These are phyloP conservation scores for Torrubiellomyces zombiae DNA, from an alignment of 2,329 filamentous ascomycete species.

Conservation along the genomic window DNA sequence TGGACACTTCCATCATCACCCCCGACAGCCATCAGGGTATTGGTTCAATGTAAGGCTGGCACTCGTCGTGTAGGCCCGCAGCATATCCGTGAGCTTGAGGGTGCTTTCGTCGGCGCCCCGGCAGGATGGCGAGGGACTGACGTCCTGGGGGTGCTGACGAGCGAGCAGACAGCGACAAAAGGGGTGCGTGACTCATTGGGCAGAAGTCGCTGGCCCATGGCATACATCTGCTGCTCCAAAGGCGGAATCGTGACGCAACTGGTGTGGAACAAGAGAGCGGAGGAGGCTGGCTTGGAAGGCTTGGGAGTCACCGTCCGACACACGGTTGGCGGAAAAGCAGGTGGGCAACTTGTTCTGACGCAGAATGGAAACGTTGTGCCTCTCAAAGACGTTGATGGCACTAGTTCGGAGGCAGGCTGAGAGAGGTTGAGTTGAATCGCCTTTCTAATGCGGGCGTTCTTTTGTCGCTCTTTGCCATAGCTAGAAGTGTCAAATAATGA, in stretches of 20 bases:
- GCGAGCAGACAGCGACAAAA: conserved; percentile 53
- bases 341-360: conserved; percentile 32
- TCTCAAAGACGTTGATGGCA: too few species aligned
- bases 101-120: conserved; percentile 59
- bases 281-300: conserved; percentile 44
- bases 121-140: conserved; percentile 49
- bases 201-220: conserved; percentile 52
- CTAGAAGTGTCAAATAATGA: too few species aligned
- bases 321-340: conserved; percentile 10
- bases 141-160: conserved; percentile 56
- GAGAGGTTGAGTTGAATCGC: too few species aligned
- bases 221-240: conserved; percentile 45
- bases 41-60: conserved; percentile 55
- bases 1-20: conserved; percentile 38
- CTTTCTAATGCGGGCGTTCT: too few species aligned
- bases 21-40: conserved; percentile 22
- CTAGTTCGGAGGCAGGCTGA: too few species aligned
- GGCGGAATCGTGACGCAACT: conserved; percentile 48
- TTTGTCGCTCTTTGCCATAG: not conserved
- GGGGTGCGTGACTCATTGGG: conserved; percentile 60
- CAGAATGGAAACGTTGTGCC: conserved; percentile 27
- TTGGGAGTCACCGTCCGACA: conserved; percentile 33
- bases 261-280: conserved; percentile 53
- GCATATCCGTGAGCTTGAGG: conserved; percentile 60
- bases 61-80: conserved; percentile 35